These are phyloP conservation scores for Chrysophaeum taylorii DNA, from an alignment of 352 stramenopile genomes.

Conservation along the genomic window DNA sequence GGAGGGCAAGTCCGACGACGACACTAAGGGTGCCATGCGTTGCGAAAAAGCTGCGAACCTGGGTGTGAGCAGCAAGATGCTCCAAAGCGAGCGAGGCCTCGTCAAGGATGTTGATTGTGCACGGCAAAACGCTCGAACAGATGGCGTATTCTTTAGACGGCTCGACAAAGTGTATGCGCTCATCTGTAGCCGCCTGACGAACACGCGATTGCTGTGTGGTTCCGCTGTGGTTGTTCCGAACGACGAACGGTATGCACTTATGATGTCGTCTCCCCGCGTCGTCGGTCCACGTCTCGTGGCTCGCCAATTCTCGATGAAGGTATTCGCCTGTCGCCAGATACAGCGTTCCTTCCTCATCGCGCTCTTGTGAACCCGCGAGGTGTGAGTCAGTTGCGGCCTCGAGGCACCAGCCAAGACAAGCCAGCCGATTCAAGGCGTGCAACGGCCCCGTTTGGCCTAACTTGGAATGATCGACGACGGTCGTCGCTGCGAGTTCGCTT, in stretches of 20 bases:
- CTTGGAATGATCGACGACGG: not conserved
- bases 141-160: too few species aligned
- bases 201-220: too few species aligned
- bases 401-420: not conserved
- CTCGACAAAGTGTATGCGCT: too few species aligned
- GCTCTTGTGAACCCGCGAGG: too few species aligned
- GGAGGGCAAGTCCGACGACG: not conserved
- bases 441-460: not conserved
- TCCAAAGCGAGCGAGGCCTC: not conserved
- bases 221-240: too few species aligned
- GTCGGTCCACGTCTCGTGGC: not conserved
- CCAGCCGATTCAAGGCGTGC: not conserved
- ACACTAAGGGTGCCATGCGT: not conserved
- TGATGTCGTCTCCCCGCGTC: not conserved
- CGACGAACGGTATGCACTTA: not conserved
- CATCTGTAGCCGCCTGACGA: too few species aligned
- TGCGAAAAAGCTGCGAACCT: not conserved
- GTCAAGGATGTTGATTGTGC: not conserved
- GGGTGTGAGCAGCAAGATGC: not conserved
- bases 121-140: too few species aligned
- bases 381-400: too few species aligned
- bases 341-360: too few species aligned
- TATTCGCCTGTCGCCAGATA: not conserved
- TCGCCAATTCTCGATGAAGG: not conserved
- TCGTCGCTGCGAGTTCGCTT: not conserved